These are phyloP conservation scores for Leavenworthia alabamica DNA, from an alignment of 345 rosid species.

Conservation along the genomic window DNA sequence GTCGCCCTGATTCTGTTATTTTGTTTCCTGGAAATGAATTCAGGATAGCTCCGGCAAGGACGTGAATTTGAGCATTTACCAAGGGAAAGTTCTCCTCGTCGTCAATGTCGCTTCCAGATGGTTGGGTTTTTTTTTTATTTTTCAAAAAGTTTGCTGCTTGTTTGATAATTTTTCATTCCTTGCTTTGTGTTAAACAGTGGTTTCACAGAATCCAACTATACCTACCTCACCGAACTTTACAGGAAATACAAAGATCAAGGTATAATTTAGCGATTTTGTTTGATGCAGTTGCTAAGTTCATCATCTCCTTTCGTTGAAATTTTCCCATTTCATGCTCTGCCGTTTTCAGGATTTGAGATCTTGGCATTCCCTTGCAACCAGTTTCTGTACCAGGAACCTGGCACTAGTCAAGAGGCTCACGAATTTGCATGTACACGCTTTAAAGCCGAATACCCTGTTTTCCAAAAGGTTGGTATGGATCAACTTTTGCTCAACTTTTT, in stretches of 20 bases:
- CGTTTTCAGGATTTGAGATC: conserved; percentile 26
- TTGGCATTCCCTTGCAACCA: conserved; percentile 72
- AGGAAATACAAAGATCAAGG: conserved; percentile 65
- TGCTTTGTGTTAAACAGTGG: conserved; percentile 46
- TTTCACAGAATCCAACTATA: conserved; percentile 66
- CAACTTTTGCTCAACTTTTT: background rate
- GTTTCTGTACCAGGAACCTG: conserved; percentile 77
- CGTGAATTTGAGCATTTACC: conserved; percentile 59
- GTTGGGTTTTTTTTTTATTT: conserved; percentile 30
- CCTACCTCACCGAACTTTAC: conserved; percentile 75
- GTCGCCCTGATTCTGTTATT: background rate
- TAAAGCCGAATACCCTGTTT: conserved; percentile 86
- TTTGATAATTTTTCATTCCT: background rate
- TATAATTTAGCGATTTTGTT: conserved; percentile 14
- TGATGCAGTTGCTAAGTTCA: background rate
- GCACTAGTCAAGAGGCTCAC: conserved; percentile 57
- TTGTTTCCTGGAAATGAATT: background rate
- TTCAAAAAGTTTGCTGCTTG: too few relatives aligned
- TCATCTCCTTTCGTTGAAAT: background rate
- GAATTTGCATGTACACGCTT: conserved; percentile 77
- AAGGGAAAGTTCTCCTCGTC: conserved; percentile 73
- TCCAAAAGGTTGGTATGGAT: conserved; percentile 53
- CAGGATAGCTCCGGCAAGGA: conserved; percentile 70
- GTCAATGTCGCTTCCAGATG: conserved; percentile 96
- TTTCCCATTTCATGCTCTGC: background rate